Evolutionary conservation across 73 alveolate species (phyloP).

Genomic region (Paramecium pentaurelia): DNA sequence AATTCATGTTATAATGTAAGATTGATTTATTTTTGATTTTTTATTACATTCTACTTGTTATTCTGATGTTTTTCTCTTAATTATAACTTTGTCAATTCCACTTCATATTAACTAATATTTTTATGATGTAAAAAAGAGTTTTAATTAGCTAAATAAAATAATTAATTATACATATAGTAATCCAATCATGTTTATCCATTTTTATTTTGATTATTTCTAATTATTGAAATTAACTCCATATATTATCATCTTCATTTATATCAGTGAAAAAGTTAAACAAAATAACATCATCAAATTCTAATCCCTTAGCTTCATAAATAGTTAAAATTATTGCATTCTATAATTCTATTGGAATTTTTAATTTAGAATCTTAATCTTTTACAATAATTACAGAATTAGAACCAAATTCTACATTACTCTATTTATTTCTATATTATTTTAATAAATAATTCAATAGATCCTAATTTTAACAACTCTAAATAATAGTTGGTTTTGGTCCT

Average conservation of each 20-base stretch:
- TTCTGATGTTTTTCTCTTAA: no score
- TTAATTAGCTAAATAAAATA: neutral
- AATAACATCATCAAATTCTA: conserved; percentile 92
- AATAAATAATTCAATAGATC: neutral
- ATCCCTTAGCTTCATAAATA: conserved; percentile 88
- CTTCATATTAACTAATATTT: neutral
- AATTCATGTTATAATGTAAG: conserved; percentile 74
- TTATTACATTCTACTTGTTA: neutral
- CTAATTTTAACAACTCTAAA: conserved; percentile 42
- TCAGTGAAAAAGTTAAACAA: conserved; percentile 65
- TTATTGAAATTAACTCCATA: conserved; percentile 4
- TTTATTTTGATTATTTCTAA: neutral
- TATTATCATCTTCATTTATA: neutral
- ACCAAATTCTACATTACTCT: conserved; percentile 66
- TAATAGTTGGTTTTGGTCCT: conserved; percentile 79
- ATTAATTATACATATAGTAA: neutral
- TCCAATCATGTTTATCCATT: neutral
- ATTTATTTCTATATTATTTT: neutral
- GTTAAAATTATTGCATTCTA: conserved; percentile 81
- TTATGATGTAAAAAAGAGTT: neutral
- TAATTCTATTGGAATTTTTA: conserved; percentile 67
- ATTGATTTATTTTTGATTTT: neutral
- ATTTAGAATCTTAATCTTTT: conserved; percentile 75
- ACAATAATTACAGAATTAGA: conserved; percentile 81
- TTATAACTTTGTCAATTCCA: neutral